Evolutionary conservation across 306 rosid species (phyloP).

Genomic region (Citrullus mucosospermus): DNA sequence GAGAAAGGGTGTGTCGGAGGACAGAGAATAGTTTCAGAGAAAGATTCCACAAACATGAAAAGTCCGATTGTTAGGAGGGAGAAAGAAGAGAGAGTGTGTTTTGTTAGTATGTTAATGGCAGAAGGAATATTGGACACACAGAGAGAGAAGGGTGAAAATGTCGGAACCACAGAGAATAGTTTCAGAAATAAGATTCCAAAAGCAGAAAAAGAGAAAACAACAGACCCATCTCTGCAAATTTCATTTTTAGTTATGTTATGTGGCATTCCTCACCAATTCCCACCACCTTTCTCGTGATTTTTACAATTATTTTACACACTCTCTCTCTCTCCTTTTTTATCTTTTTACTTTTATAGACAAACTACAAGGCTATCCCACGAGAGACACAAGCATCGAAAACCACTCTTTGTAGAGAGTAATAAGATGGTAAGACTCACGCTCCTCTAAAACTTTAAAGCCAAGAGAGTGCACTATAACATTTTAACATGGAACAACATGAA

Average conservation of each 20-base stretch:
- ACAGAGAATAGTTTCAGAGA: background rate
- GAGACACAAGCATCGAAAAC: too few relatives aligned
- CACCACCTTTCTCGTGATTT: background rate
- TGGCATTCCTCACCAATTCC: background rate
- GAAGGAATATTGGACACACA: background rate
- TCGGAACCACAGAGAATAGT: background rate
- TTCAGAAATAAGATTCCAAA: background rate
- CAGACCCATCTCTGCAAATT: background rate
- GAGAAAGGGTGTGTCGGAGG: background rate
- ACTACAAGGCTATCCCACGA: too few relatives aligned
- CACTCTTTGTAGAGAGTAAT: too few relatives aligned
- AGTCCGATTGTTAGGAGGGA: too few relatives aligned
- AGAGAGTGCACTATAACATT: too few relatives aligned
- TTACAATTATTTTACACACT: background rate
- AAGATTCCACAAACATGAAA: background rate
- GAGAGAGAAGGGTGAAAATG: background rate
- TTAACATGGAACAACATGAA: too few relatives aligned
- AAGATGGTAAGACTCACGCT: too few relatives aligned
- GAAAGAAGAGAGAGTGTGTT: too few relatives aligned
- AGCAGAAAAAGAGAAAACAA: background rate
- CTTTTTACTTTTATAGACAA: too few relatives aligned
- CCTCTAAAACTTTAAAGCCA: too few relatives aligned
- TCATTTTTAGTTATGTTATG: background rate
- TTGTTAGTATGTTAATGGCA: too few relatives aligned
- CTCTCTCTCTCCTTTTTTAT: background rate